phyloP scores from a whole-genome alignment of 805 yeast species.

The Zygoascus biomembranicola region DNA sequence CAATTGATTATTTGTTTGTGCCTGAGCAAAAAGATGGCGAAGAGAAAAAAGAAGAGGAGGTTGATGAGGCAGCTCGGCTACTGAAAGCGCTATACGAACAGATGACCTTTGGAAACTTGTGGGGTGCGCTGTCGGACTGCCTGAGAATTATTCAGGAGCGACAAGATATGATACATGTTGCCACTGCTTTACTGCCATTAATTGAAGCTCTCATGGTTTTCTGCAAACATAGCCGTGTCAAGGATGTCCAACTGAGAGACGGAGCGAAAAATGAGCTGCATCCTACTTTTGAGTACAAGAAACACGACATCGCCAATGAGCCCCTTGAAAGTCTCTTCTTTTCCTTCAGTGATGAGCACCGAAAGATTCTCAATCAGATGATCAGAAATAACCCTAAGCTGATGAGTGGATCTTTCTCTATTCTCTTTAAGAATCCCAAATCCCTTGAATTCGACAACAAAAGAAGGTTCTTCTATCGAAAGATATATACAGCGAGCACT shows the following conservation, averaged over 20 bases:
- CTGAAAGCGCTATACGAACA: conserved; percentile 44
- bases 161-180: conserved; percentile 49
- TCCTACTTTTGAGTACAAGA: conserved; percentile 49
- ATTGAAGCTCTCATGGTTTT: conserved; percentile 93
- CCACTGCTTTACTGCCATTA: conserved; percentile 74
- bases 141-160: conserved; percentile 54
- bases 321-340: conserved; percentile 74
- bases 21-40: conserved; percentile 21
- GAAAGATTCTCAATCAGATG: conserved; percentile 82
- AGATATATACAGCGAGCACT: conserved; percentile 41
- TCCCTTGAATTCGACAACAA: conserved; percentile 94
- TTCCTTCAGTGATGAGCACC: conserved; percentile 81
- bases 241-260: conserved; percentile 46
- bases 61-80: conserved; percentile 10
- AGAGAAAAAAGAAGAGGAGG: conserved; percentile 17
- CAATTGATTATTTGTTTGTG: conserved; percentile 74
- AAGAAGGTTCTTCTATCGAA: conserved; percentile 71
- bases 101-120: conserved; percentile 65
- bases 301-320: conserved; percentile 60
- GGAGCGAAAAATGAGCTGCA: conserved; percentile 12
- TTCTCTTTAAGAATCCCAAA: conserved; percentile 78
- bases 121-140: conserved; percentile 79
- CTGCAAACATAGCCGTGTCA: conserved; percentile 74
- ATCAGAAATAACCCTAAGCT: conserved; percentile 83
- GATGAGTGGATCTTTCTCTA: conserved; percentile 92